Conservation (phyloP, 2,329 filamentous ascomycete species). For the Colletotrichum nymphaeae region DNA sequence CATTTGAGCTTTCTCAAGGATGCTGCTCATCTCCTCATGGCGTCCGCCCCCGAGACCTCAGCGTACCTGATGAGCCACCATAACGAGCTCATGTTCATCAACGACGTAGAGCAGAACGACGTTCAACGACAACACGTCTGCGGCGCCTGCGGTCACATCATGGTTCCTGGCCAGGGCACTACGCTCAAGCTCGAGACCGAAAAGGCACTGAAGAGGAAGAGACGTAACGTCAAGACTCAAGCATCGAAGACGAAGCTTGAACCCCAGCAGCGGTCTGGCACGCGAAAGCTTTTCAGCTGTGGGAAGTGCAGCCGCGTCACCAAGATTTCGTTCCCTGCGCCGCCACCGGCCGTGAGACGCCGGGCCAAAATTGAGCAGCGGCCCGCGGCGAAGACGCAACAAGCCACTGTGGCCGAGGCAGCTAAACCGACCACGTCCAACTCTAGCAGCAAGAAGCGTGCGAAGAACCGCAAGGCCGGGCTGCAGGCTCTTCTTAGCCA, state of each 20-base stretch:
- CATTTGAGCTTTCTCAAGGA: slow-evolving; percentile 62
- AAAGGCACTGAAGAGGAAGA: slow-evolving; percentile 61
- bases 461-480: slow-evolving; percentile 73
- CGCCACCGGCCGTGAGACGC: slow-evolving; percentile 34
- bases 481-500: slow-evolving; percentile 74
- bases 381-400: slow-evolving; percentile 7
- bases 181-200: slow-evolving; percentile 51
- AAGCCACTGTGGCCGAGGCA: slow-evolving; percentile 9
- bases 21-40: slow-evolving; percentile 67
- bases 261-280: slow-evolving; percentile 2
- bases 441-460: slow-evolving; percentile 72
- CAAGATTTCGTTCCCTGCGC: slow-evolving; percentile 24
- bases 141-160: slow-evolving; percentile 69
- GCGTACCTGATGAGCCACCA: slow-evolving; percentile 69
- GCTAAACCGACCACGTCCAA: slow-evolving; percentile 54
- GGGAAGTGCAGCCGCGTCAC: slow-evolving; percentile 28
- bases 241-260: slow-evolving; percentile 1
- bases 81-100: slow-evolving; percentile 59
- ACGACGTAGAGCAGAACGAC: slow-evolving; percentile 57
- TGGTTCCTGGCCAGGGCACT: slow-evolving; percentile 62
- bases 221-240: neutral
- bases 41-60: slow-evolving; percentile 65
- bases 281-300: slow-evolving; percentile 31
- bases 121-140: slow-evolving; percentile 67
- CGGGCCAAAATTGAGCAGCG: slow-evolving; percentile 41